These are phyloP conservation scores for Sodiomyces alkalinus DNA, from an alignment of 2,329 filamentous ascomycete genomes.

Conservation along the genomic window DNA sequence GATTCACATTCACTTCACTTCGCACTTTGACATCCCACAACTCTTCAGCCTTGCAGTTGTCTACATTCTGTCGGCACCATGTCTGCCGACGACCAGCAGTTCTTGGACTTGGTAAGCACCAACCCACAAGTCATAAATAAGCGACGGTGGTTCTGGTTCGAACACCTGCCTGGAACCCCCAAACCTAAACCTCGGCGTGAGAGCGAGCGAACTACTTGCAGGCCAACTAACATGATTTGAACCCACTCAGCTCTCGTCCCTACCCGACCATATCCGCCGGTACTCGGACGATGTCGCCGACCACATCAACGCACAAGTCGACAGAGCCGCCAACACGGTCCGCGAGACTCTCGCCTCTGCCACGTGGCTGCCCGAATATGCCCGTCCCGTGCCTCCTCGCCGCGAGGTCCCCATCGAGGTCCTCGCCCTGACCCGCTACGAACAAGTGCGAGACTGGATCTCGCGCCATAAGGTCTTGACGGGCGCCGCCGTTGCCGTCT, in stretches of 20 bases:
- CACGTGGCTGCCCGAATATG: slow-evolving; percentile 57
- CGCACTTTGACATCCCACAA: too few species aligned
- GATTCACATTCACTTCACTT: too few species aligned
- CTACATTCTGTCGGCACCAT: too few species aligned
- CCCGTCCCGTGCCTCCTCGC: slow-evolving; percentile 42
- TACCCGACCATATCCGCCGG: slow-evolving; percentile 48
- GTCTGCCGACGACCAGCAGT: slow-evolving; percentile 67
- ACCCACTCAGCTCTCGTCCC: slow-evolving; percentile 29
- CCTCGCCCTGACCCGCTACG: slow-evolving; percentile 21
- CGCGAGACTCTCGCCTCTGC: slow-evolving; percentile 53
- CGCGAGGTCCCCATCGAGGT: slow-evolving; percentile 14
- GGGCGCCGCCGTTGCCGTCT: slow-evolving; percentile 53
- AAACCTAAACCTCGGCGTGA: slow-evolving; percentile 1
- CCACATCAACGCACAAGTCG: slow-evolving; percentile 67
- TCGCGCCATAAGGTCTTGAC: slow-evolving; percentile 57
- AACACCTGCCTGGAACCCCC: not conserved
- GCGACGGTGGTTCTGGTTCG: too few species aligned
- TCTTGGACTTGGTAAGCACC: slow-evolving; percentile 61
- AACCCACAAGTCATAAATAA: too few species aligned
- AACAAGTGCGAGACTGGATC: slow-evolving; percentile 56
- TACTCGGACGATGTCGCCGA: slow-evolving; percentile 64
- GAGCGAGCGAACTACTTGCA: slow-evolving; percentile 1
- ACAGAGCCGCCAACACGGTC: slow-evolving; percentile 55
- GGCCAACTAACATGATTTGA: slow-evolving; percentile 4
- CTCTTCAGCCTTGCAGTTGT: too few species aligned